These are phyloP conservation scores for Colletotrichum chrysophilum DNA, from an alignment of 2,329 filamentous ascomycete genomes.

Conservation along the genomic window DNA sequence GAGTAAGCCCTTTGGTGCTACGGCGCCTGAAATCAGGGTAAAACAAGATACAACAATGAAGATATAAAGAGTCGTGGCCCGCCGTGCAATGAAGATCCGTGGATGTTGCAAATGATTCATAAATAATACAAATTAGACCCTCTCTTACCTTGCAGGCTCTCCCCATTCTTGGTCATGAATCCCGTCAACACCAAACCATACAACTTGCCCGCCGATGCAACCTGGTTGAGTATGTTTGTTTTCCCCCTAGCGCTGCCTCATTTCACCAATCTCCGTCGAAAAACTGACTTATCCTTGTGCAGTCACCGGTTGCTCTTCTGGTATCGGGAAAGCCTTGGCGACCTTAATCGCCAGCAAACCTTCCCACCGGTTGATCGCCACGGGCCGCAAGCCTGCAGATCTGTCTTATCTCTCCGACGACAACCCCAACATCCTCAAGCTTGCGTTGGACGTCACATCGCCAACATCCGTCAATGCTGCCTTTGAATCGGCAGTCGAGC, in stretches of 20 bases:
- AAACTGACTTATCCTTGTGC: not conserved
- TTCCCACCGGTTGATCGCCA: slow-evolving; percentile 49
- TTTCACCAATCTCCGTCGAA: not conserved
- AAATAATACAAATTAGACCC: not conserved
- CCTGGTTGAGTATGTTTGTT: slow-evolving; percentile 40
- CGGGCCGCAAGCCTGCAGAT: slow-evolving; percentile 47
- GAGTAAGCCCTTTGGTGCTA: rapidly evolving
- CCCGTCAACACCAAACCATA: slow-evolving; percentile 35
- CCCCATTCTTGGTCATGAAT: slow-evolving; percentile 26
- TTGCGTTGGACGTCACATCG: slow-evolving; percentile 53
- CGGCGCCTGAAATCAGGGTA: not conserved
- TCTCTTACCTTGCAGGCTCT: not conserved
- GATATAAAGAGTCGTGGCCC: not conserved
- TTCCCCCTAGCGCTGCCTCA: too few relatives aligned
- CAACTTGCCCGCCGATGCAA: slow-evolving; percentile 38
- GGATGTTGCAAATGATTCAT: not conserved
- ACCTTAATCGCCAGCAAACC: slow-evolving; percentile 38
- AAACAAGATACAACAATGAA: not conserved
- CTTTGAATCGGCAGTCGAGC: slow-evolving; percentile 31
- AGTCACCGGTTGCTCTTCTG: slow-evolving; percentile 56
- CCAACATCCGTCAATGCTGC: slow-evolving; percentile 37
- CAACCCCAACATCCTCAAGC: slow-evolving; percentile 44
- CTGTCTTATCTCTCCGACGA: slow-evolving; percentile 44
- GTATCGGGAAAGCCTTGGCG: slow-evolving; percentile 48
- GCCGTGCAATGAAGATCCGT: rapidly evolving